Percentiles rank a stretch among this genome's conserved stretches.
Conservation (phyloP, 169 alveolate species). For the Cyclospora cayetanensis region DNA sequence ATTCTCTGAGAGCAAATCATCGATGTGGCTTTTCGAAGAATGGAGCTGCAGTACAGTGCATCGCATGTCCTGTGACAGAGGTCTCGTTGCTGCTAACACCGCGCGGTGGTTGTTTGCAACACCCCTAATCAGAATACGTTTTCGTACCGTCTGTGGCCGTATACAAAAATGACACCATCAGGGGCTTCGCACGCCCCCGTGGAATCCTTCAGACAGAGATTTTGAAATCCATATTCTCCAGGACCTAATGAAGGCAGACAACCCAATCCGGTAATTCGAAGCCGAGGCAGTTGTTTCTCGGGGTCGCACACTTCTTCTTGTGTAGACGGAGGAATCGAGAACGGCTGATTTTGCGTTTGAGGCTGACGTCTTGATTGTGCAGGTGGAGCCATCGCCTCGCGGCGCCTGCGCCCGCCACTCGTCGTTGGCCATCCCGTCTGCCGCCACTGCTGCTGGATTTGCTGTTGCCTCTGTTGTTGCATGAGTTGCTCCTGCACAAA, state of each 20-base stretch:
- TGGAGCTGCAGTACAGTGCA: not conserved
- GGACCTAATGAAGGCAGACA: constrained; percentile 65
- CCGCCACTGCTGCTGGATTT: not conserved
- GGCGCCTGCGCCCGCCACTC: constrained; percentile 6
- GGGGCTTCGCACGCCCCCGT: constrained; percentile 71
- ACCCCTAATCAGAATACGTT: no score
- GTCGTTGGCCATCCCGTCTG: not conserved
- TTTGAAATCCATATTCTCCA: constrained; percentile 61
- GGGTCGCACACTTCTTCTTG: constrained; percentile 35
- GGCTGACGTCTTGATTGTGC: not conserved
- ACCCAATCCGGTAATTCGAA: constrained; percentile 68
- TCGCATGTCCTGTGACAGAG: no score
- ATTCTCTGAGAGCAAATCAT: constrained; percentile 10
- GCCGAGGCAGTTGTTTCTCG: constrained; percentile 38
- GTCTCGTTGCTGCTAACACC: no score
- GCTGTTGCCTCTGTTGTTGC: constrained; percentile 34
- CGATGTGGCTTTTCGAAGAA: not conserved
- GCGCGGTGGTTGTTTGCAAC: no score
- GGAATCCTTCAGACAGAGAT: constrained; percentile 58
- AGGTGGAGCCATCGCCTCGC: constrained; percentile 16
- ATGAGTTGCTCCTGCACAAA: constrained; percentile 40
- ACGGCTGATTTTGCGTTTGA: not conserved
- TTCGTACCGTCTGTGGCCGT: constrained; percentile 69
- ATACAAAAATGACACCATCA: constrained; percentile 66
- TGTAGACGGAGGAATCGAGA: not conserved